phyloP scores from a whole-genome alignment of 169 alveolate species.

The Cryptosporidium parvum region DNA sequence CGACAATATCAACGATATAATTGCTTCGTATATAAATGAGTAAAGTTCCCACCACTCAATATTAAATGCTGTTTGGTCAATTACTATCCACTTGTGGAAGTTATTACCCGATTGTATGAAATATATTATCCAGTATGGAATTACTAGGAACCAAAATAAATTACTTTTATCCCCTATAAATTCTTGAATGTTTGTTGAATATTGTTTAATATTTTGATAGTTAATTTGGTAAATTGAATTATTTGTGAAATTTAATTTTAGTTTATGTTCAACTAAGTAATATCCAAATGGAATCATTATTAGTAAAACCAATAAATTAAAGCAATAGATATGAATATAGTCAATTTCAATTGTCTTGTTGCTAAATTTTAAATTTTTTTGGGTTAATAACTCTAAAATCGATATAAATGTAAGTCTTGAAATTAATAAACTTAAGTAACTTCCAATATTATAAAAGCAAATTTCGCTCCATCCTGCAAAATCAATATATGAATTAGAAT shows the following conservation, averaged over 20 bases:
- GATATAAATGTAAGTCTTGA: conserved; percentile 33
- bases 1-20: conserved; percentile 3
- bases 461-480: conserved; percentile 41
- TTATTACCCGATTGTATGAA: conserved; percentile 55
- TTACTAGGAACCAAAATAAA: conserved; percentile 19
- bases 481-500: background rate
- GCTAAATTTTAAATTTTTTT: background rate
- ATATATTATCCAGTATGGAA: conserved; percentile 60
- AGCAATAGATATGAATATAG: conserved; percentile 12
- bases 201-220: background rate
- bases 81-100: conserved; percentile 42
- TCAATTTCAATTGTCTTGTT: background rate
- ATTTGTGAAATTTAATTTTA: background rate
- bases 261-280: conserved; percentile 5
- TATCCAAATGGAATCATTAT: conserved; percentile 19
- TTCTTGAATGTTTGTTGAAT: background rate
- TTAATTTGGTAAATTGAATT: background rate
- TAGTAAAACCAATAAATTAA: conserved; percentile 23
- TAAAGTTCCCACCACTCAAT: conserved; percentile 55
- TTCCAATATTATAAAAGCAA: conserved; percentile 35
- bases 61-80: conserved; percentile 1
- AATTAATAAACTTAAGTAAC: conserved; percentile 10
- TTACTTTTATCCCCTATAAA: background rate
- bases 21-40: conserved; percentile 24
- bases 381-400: background rate